Conservation (phyloP, 192 early-diverging fungal genomes). For the Funneliformis mosseae region DNA sequence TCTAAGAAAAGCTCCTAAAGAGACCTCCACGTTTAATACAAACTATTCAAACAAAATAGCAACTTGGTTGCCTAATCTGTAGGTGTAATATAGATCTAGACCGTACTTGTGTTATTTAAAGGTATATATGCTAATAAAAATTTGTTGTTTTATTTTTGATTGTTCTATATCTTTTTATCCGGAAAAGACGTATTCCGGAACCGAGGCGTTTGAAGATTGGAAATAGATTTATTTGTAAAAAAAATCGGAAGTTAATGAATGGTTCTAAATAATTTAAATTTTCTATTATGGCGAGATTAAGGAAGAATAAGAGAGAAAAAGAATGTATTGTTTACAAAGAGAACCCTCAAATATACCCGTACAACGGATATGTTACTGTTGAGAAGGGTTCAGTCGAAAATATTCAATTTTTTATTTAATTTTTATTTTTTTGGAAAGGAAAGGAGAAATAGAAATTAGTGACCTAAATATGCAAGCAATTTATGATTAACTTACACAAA, state of each 20-base stretch:
- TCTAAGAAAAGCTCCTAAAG: slow-evolving; percentile 4
- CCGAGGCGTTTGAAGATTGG: neutral
- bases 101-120: too few relatives aligned
- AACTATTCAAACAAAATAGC: neutral
- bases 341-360: neutral
- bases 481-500: neutral
- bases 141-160: too few relatives aligned
- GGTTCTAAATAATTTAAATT: neutral
- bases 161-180: too few relatives aligned
- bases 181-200: neutral
- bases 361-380: neutral
- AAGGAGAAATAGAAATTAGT: too few relatives aligned
- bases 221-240: neutral
- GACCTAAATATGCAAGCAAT: neutral
- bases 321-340: neutral
- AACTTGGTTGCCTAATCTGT: neutral
- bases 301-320: neutral
- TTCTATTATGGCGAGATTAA: neutral
- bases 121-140: too few relatives aligned
- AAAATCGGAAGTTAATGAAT: neutral
- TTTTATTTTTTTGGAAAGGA: neutral
- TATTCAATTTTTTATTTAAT: neutral
- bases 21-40: slow-evolving; percentile 1
- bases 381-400: too few relatives aligned
- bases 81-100: neutral